Percentiles rank a stretch among this genome's conserved stretches.
phyloP scores from a whole-genome alignment of 352 stramenopile species.

The Globisporangium takayamanum region DNA sequence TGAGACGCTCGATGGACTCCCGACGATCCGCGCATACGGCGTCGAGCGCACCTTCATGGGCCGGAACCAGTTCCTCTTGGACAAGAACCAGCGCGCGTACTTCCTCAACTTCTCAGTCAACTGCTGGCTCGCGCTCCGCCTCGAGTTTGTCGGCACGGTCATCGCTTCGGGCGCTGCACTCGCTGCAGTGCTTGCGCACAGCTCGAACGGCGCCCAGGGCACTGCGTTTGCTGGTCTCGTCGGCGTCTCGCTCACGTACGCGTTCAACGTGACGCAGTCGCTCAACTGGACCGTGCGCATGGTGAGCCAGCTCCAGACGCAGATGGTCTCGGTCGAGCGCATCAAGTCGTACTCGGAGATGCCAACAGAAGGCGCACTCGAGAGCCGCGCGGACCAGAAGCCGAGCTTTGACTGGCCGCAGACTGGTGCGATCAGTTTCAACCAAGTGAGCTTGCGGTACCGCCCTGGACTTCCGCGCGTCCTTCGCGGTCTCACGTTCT shows the following conservation, averaged over 20 bases:
- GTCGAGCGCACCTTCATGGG: slow-evolving; percentile 43
- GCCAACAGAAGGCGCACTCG: slow-evolving; percentile 65
- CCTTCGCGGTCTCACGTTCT: slow-evolving; percentile 44
- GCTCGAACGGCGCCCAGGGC: slow-evolving; percentile 25
- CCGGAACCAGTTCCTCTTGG: slow-evolving; percentile 47
- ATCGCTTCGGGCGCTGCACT: slow-evolving; percentile 53
- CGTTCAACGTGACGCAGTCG: slow-evolving; percentile 76
- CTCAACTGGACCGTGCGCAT: slow-evolving; percentile 71
- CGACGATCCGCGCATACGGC: slow-evolving; percentile 89
- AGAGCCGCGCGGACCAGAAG: slow-evolving; percentile 63
- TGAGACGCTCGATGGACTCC: slow-evolving; percentile 92
- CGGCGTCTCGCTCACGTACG: slow-evolving; percentile 71
- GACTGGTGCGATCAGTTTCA: slow-evolving; percentile 64
- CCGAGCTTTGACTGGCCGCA: slow-evolving; percentile 55
- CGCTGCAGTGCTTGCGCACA: slow-evolving; percentile 46
- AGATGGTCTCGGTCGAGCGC: slow-evolving; percentile 75
- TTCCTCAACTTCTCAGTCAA: slow-evolving; percentile 72
- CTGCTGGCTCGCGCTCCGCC: slow-evolving; percentile 68
- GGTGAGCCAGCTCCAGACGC: slow-evolving; percentile 69
- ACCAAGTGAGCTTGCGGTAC: slow-evolving; percentile 83
- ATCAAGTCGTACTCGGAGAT: slow-evolving; percentile 68
- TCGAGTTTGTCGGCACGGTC: slow-evolving; percentile 65
- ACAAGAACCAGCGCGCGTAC: slow-evolving; percentile 65
- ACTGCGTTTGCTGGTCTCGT: slow-evolving; percentile 49
- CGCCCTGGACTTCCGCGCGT: slow-evolving; percentile 40